These are phyloP conservation scores for Zoysia japonica DNA, from an alignment of 176 grass and related monocot genomes.

Conservation along the genomic window DNA sequence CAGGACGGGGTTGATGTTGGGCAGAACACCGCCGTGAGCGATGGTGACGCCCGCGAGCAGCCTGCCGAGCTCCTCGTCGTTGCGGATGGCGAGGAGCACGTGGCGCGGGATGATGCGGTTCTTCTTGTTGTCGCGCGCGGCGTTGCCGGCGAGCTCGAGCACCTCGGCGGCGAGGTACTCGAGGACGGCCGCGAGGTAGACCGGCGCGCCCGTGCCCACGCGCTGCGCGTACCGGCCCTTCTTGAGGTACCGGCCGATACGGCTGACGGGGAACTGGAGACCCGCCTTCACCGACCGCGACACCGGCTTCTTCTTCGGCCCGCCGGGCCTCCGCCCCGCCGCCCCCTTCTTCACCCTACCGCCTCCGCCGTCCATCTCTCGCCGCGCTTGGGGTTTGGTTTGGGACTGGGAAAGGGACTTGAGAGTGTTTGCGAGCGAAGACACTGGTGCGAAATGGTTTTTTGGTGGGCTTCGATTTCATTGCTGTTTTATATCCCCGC, in stretches of 20 bases:
- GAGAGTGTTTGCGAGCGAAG: background rate
- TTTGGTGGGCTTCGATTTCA: background rate
- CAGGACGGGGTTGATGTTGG: conserved; percentile 50
- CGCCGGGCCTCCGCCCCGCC: conserved; percentile 30
- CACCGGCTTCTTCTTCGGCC: conserved; percentile 52
- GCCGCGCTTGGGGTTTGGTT: background rate
- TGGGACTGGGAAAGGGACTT: background rate
- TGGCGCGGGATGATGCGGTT: conserved; percentile 44
- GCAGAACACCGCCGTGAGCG: conserved; percentile 48
- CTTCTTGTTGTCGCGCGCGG: conserved; percentile 55
- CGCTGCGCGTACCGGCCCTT: conserved; percentile 51
- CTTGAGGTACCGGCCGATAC: conserved; percentile 54
- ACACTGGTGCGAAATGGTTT: background rate
- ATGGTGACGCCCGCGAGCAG: conserved; percentile 43
- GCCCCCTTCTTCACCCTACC: conserved; percentile 47
- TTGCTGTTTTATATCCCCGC: conserved; percentile 5
- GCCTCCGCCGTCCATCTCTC: conserved; percentile 18
- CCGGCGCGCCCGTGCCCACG: conserved; percentile 54
- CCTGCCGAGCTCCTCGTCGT: conserved; percentile 57
- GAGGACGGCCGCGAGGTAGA: conserved; percentile 71
- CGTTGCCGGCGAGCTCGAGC: conserved; percentile 52
- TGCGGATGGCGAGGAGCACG: conserved; percentile 48
- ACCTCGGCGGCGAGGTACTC: conserved; percentile 77
- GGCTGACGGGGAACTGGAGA: conserved; percentile 58
- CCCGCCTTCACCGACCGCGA: conserved; percentile 52